Percentiles rank a stretch among this genome's conserved stretches.
phyloP scores from a whole-genome alignment of 805 yeast species.

The Ogataea pilisensis region DNA sequence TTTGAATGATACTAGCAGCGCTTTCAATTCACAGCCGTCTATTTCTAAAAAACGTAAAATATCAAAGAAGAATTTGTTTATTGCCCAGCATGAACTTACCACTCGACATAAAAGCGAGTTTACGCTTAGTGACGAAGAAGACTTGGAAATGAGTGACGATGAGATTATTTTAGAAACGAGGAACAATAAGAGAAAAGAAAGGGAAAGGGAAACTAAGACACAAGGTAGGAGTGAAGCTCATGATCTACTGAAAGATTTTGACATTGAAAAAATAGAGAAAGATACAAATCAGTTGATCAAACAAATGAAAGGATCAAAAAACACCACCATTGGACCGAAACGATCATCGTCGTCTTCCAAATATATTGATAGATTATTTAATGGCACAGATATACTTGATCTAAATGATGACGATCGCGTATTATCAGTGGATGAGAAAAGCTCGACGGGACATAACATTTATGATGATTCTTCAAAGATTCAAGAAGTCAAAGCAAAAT shows the following conservation, averaged over 20 bases:
- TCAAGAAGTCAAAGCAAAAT: conserved; percentile 14
- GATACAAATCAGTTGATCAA: conserved; percentile 30
- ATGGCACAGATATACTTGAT: conserved; percentile 10
- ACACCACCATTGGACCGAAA: conserved; percentile 2
- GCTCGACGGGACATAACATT: conserved; percentile 5
- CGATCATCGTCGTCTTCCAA: conserved; percentile 6
- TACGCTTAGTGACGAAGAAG: background rate
- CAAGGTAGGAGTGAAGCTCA: conserved; percentile 1
- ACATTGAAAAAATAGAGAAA: conserved; percentile 24
- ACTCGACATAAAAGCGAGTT: too few relatives aligned
- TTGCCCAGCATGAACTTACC: too few relatives aligned
- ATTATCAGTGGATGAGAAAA: background rate
- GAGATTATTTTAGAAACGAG: background rate
- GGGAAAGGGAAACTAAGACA: background rate
- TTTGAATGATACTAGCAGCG: too few relatives aligned
- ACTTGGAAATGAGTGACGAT: background rate
- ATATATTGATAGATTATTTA: conserved; percentile 16
- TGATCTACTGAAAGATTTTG: conserved; percentile 25
- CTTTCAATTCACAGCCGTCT: too few relatives aligned
- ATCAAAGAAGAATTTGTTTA: too few relatives aligned
- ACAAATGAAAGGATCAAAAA: conserved; percentile 17
- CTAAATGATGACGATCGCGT: background rate
- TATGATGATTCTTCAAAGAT: conserved; percentile 15
- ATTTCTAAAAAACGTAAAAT: too few relatives aligned
- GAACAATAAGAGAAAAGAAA: background rate